Conservation (phyloP, 2,329 filamentous ascomycete genomes). For the Thelonectria rubi region DNA sequence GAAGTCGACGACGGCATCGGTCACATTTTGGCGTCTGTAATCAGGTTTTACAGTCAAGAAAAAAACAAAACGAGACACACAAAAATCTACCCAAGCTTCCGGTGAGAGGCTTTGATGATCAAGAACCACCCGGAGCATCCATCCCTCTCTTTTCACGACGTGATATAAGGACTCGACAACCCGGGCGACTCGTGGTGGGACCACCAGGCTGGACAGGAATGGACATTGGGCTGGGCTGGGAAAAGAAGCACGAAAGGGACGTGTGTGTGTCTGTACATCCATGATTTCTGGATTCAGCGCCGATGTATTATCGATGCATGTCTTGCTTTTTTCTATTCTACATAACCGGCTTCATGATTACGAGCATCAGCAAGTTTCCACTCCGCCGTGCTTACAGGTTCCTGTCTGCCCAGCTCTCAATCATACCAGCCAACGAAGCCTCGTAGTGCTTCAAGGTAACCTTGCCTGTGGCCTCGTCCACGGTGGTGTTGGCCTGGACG, state of each 20-base stretch:
- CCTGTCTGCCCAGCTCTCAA: conserved; percentile 81
- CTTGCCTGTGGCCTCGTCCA: conserved; percentile 73
- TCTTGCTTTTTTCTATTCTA: conserved; percentile 32
- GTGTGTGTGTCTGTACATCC: conserved; percentile 20
- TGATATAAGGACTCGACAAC: conserved; percentile 26
- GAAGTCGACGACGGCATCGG: conserved; percentile 71
- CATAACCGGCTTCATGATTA: conserved; percentile 22
- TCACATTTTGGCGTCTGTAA: conserved; percentile 74
- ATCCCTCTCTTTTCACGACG: conserved; percentile 20
- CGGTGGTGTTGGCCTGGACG: conserved; percentile 88
- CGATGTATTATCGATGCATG: conserved; percentile 14
- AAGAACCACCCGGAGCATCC: conserved; percentile 39
- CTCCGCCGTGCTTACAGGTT: conserved; percentile 49
- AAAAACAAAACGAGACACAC: conserved; percentile 56
- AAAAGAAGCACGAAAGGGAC: conserved; percentile 26
- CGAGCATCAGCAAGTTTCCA: conserved; percentile 13
- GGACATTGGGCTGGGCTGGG: conserved; percentile 27
- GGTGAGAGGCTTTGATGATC: conserved; percentile 47
- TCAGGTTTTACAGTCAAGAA: conserved; percentile 68
- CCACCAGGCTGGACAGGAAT: conserved; percentile 29
- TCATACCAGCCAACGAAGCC: conserved; percentile 79
- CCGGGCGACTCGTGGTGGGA: conserved; percentile 27
- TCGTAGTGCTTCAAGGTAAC: conserved; percentile 88
- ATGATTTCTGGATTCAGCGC: conserved; percentile 4
- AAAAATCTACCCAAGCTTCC: conserved; percentile 48